These are phyloP conservation scores for Rhododendron vialii DNA, from an alignment of 148 eudicot species.

Conservation along the genomic window DNA sequence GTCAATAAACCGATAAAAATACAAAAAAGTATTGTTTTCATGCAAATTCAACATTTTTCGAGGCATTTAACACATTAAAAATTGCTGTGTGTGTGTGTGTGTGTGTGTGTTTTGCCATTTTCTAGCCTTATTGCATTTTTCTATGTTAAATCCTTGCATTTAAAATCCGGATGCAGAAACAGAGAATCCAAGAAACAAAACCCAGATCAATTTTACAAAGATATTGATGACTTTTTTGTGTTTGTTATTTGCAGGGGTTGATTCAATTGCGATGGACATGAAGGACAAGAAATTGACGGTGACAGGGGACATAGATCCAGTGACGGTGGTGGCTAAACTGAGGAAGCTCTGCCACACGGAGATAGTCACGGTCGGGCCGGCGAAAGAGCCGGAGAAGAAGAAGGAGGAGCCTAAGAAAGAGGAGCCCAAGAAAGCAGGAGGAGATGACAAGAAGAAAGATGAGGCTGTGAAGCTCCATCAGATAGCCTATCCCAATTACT, in stretches of 20 bases:
- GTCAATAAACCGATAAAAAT: no score
- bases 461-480: background rate
- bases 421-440: slow-evolving; percentile 21
- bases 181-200: background rate
- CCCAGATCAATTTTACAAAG: background rate
- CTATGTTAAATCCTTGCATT: no score
- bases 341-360: slow-evolving; percentile 49
- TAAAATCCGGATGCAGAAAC: background rate
- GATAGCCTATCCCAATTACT: background rate
- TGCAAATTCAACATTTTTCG: no score
- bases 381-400: slow-evolving; percentile 42
- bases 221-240: background rate
- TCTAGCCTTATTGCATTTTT: no score
- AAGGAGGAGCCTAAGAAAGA: slow-evolving; percentile 32
- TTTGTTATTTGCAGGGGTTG: slow-evolving; percentile 49
- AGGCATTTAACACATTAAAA: no score
- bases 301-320: slow-evolving; percentile 56
- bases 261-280: slow-evolving; percentile 56
- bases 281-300: slow-evolving; percentile 56
- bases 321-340: slow-evolving; percentile 40
- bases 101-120: no score
- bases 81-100: no score
- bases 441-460: slow-evolving; percentile 16
- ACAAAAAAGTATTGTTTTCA: no score
- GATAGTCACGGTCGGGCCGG: slow-evolving; percentile 53